phyloP scores from a whole-genome alignment of 1,284 basidiomycete genomes.

The Grifola frondosa region DNA sequence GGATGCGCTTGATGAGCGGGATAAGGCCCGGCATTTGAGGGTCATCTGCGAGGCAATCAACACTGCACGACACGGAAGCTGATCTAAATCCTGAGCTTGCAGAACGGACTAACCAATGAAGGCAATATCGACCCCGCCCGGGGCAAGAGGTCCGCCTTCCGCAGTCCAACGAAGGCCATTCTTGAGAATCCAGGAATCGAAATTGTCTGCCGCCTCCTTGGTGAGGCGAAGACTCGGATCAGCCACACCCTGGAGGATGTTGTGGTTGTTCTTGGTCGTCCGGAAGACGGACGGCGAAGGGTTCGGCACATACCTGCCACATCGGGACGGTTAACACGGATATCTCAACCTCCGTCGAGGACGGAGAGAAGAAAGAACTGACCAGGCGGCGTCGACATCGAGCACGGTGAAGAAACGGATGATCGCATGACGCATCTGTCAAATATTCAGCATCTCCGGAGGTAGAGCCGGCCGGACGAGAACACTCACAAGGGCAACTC shows the following conservation, averaged over 20 bases:
- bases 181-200: constrained; percentile 87
- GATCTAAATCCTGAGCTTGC: not conserved
- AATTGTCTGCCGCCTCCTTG: constrained; percentile 72
- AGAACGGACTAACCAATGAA: constrained; percentile 64
- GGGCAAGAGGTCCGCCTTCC: constrained; percentile 74
- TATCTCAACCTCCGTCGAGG: constrained; percentile 12
- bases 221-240: constrained; percentile 71
- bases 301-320: constrained; percentile 81
- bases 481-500: constrained; percentile 76
- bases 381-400: constrained; percentile 83
- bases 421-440: constrained; percentile 84
- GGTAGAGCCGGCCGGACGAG: constrained; percentile 3
- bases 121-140: constrained; percentile 78
- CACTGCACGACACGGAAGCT: not conserved
- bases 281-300: constrained; percentile 84
- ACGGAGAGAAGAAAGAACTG: constrained; percentile 25
- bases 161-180: constrained; percentile 79
- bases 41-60: constrained; percentile 52
- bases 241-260: constrained; percentile 85
- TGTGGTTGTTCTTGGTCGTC: constrained; percentile 91
- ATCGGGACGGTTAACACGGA: constrained; percentile 1
- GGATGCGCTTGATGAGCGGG: constrained; percentile 79
- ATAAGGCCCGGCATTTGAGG: constrained; percentile 87
- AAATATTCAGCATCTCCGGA: constrained; percentile 18
- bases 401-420: constrained; percentile 77